A percentile compares a stretch with the other conserved stretches of the same genome.
These are phyloP conservation scores for Alopecurus myosuroides DNA, from an alignment of 176 grass and related monocot species.

Conservation along the genomic window DNA sequence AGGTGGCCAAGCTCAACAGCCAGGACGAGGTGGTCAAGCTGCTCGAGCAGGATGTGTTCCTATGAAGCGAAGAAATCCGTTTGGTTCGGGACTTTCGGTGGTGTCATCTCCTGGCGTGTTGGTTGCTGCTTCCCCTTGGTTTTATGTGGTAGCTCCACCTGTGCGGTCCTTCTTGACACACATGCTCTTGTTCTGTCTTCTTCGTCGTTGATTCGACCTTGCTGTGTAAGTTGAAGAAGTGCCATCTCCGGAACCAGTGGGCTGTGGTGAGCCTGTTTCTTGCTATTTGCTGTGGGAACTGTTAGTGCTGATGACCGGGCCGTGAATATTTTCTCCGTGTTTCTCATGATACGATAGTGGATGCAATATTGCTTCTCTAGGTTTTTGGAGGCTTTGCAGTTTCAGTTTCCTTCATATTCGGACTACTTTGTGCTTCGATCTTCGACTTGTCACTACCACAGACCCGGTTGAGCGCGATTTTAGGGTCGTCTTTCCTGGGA, in stretches of 20 bases:
- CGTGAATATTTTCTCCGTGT: neutral
- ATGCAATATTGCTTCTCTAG: neutral
- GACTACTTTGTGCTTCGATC: neutral
- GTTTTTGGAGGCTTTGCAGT: neutral
- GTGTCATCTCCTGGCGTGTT: neutral
- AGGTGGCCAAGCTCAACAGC: slow-evolving; percentile 79
- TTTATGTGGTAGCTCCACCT: slow-evolving; percentile 22
- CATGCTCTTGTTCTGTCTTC: neutral
- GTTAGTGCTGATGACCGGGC: neutral
- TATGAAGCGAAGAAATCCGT: slow-evolving; percentile 29
- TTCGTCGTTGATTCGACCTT: neutral
- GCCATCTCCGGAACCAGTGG: neutral
- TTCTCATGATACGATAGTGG: neutral
- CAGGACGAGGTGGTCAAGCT: slow-evolving; percentile 85
- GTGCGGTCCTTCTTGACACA: neutral
- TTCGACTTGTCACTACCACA: too few species aligned
- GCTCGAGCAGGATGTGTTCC: slow-evolving; percentile 83
- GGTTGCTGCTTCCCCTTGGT: neutral
- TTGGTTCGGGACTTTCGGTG: neutral
- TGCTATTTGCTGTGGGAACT: neutral
- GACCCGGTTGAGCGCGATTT: too few species aligned
- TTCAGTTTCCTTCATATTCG: neutral
- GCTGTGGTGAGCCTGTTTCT: neutral
- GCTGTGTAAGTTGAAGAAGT: neutral
- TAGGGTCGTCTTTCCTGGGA: too few species aligned